phyloP scores from a whole-genome alignment of 2,329 filamentous ascomycete genomes.

The Celoporthe dispersa region DNA sequence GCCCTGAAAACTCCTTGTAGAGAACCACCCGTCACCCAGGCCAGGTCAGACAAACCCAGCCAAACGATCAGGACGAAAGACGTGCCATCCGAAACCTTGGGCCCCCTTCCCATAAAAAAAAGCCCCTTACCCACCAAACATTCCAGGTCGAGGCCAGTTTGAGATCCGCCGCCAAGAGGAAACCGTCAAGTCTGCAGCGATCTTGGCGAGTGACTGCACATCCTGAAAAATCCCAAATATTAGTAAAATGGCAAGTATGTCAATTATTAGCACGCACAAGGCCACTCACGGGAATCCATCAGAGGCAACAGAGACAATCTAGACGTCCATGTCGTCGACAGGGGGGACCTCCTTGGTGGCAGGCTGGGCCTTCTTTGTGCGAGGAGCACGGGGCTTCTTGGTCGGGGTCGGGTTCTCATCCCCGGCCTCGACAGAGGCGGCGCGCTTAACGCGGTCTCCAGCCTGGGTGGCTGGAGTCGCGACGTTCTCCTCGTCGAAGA shows the following conservation, averaged over 20 bases:
- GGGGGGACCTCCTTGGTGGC: background rate
- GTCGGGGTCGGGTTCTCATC: background rate
- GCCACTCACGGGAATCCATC: background rate
- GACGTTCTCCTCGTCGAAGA: background rate
- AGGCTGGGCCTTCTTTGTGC: background rate
- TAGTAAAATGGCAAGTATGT: background rate
- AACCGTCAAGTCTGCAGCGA: background rate
- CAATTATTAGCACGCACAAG: background rate
- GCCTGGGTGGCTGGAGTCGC: background rate
- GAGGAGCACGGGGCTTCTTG: conserved; percentile 8
- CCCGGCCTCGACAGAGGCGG: accelerated
- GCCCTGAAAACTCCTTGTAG: background rate
- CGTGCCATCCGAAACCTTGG: background rate
- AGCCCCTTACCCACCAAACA: no score
- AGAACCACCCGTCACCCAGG: background rate
- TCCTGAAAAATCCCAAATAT: background rate
- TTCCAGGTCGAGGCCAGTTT: background rate
- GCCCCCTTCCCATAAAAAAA: background rate
- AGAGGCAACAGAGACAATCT: background rate
- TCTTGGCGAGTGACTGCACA: background rate
- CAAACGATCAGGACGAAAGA: background rate
- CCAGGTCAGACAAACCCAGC: background rate
- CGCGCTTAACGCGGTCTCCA: background rate
- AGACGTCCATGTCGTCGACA: background rate
- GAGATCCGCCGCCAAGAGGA: background rate